phyloP scores from a whole-genome alignment of 805 yeast genomes.

The Candida argentea region DNA sequence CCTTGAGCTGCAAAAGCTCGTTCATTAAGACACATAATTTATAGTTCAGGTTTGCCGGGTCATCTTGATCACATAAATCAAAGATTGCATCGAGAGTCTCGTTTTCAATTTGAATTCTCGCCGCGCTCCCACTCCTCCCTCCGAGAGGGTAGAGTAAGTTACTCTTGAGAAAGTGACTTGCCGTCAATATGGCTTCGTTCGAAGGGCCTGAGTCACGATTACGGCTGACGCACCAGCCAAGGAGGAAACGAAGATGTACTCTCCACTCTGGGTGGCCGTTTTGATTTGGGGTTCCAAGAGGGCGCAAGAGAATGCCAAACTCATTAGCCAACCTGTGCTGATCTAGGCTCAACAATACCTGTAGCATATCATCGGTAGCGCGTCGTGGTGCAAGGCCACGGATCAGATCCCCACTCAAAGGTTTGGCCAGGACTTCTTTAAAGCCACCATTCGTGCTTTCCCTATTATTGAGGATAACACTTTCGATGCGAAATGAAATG shows the following conservation, averaged over 20 bases:
- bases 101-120: slow-evolving; percentile 35
- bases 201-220: slow-evolving; percentile 22
- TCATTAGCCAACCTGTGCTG: slow-evolving; percentile 18
- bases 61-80: slow-evolving; percentile 14
- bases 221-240: slow-evolving; percentile 32
- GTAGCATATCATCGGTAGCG: slow-evolving; percentile 19
- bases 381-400: too few species aligned
- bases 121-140: slow-evolving; percentile 10
- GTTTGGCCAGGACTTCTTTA: too few species aligned
- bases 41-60: slow-evolving; percentile 5
- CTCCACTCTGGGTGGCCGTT: slow-evolving; percentile 16
- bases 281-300: slow-evolving; percentile 4
- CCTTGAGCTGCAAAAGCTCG: slow-evolving; percentile 38
- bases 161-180: slow-evolving; percentile 37
- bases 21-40: slow-evolving; percentile 38
- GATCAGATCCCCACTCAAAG: too few species aligned
- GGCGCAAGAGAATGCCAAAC: slow-evolving; percentile 18
- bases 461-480: slow-evolving; percentile 42
- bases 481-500: slow-evolving; percentile 60
- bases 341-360: slow-evolving; percentile 28
- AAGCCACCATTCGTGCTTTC: too few species aligned
- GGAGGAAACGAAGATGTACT: slow-evolving; percentile 20
- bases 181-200: slow-evolving; percentile 21
- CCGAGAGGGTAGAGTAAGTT: slow-evolving; percentile 20
- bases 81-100: slow-evolving; percentile 32